phyloP scores from a whole-genome alignment of 768 basidiomycete species.

The Heimioporus sp. region DNA sequence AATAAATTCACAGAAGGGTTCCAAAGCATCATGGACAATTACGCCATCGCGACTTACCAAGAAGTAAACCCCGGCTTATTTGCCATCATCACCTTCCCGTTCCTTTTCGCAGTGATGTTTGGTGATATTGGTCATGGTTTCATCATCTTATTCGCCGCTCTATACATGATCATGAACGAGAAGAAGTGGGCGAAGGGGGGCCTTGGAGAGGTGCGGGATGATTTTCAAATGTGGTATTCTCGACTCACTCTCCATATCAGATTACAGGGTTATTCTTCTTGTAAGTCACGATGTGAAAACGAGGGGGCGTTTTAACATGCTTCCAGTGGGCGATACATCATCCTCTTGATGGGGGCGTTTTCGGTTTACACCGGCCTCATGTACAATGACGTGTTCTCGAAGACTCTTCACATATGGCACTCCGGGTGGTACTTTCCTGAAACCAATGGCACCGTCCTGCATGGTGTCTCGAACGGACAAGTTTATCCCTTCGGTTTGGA shows the following conservation, averaged over 20 bases:
- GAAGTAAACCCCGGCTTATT: constrained; percentile 97
- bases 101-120: constrained; percentile 99
- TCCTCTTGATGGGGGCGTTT: constrained; percentile 96
- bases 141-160: constrained; percentile 73
- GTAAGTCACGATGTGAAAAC: constrained; percentile 48
- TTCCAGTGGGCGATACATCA: constrained; percentile 93
- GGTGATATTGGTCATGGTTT: constrained; percentile 97
- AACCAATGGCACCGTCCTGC: constrained; percentile 38
- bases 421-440: constrained; percentile 85
- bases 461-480: constrained; percentile 56
- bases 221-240: neutral
- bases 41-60: constrained; percentile 92
- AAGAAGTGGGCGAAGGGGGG: constrained; percentile 69
- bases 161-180: constrained; percentile 87
- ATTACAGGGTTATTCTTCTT: constrained; percentile 90
- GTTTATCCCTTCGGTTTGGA: constrained; percentile 95
- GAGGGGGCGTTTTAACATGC: constrained; percentile 16
- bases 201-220: constrained; percentile 63
- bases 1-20: constrained; percentile 97
- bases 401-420: constrained; percentile 79
- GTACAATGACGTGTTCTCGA: constrained; percentile 99
- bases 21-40: constrained; percentile 98
- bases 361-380: constrained; percentile 96
- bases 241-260: constrained; percentile 36
- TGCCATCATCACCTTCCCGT: constrained; percentile 91